These are phyloP conservation scores for Solanum arcanum DNA, from an alignment of 257 asterid species.

Conservation along the genomic window DNA sequence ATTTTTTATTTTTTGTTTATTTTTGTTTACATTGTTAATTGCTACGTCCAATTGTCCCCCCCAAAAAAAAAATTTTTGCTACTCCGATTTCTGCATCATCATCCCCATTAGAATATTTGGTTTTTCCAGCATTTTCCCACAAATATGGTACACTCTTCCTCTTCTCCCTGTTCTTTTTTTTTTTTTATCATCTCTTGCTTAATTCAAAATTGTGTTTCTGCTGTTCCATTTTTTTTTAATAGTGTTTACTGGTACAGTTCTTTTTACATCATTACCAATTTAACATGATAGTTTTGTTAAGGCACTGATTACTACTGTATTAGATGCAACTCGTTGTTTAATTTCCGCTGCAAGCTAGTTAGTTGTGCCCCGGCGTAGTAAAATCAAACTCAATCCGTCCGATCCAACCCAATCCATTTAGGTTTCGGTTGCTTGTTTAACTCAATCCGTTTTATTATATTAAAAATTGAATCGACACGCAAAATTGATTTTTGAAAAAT, in stretches of 20 bases:
- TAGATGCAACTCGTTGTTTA: not conserved
- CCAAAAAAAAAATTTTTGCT: not conserved
- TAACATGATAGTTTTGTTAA: not conserved
- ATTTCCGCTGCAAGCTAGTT: not conserved
- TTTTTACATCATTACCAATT: not conserved
- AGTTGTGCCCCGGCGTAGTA: not conserved
- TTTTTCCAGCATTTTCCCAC: not conserved
- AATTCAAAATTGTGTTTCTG: not conserved
- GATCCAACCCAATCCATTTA: no score
- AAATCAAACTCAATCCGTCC: no score
- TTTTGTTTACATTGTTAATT: not conserved
- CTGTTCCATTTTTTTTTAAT: not conserved
- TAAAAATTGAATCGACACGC: no score
- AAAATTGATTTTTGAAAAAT: no score
- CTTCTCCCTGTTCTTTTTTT: not conserved
- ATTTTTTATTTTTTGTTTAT: no score
- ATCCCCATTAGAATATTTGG: not conserved
- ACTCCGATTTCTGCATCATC: not conserved
- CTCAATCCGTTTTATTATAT: no score
- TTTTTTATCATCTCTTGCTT: not conserved
- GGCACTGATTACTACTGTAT: not conserved
- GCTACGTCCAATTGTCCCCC: not conserved
- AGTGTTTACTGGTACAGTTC: not conserved
- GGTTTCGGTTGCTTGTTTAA: no score
- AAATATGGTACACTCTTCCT: not conserved